Base-by-base conservation (phyloP, 495 filamentous ascomycete genomes). In the Parathielavia appendiculata region DNA sequence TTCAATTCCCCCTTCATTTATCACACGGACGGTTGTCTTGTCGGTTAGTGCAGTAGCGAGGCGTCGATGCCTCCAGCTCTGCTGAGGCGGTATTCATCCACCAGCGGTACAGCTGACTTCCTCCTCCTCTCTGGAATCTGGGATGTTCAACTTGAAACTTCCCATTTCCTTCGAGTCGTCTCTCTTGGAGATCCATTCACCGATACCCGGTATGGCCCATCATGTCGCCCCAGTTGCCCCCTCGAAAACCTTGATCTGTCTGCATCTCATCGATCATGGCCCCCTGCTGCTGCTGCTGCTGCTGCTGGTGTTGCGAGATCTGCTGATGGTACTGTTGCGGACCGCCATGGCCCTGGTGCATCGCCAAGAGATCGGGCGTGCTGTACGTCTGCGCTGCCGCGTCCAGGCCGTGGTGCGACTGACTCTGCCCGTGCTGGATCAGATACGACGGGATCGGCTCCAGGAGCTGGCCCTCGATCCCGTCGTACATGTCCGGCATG, bases 381-480 rank as follows among this genome's bases (percentile, higher is more conserved):
- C 53, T 52, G 51, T 73, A 78, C 72, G 76, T 73, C 22, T 73
- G 71, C 35, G 61, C 57, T 13, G 69, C 56, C 6, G 73, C 67
- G 51, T 73, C 68, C 34, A 78, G 57, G 16, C 73, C 69, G 32
- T 69, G 66, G 40, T 71, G 67, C 4, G 16, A 1, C 47, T 44
- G 54, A 12, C 54, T 41, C 12, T 60, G 48, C 20, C 69, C 67
- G 7, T 72, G 69, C 43, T 71, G 69, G 61, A 78, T 72, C 54
- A 79, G 62, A 53, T 75, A 79, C 13, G 74, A 67, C 23, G 77
- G 75, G 13, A 77, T 59, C 13, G 74, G 76, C 0, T 76, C 76
- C 38, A 79, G 63, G 13, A 79, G 64, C 50, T 78, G 76, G 17
- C 73, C 74, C 32, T 78, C 77, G 57, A 79, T 70, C 19, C 70